These are phyloP conservation scores for Sporothrix phasma DNA, from an alignment of 2,329 filamentous ascomycete genomes.

Conservation along the genomic window DNA sequence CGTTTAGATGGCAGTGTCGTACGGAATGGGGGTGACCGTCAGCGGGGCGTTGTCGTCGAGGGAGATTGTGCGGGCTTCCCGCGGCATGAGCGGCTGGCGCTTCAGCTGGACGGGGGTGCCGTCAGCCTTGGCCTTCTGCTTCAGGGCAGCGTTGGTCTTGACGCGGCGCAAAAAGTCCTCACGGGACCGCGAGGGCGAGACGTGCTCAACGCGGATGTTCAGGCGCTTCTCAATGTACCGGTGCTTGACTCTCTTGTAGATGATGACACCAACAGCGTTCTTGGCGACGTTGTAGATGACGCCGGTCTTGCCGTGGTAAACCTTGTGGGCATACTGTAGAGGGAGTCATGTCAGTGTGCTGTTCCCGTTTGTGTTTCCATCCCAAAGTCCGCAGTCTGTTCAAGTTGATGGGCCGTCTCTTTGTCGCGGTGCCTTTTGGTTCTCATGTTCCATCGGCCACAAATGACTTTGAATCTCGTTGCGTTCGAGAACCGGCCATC, in stretches of 20 bases:
- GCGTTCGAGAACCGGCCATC: background rate
- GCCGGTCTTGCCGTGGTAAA: conserved; percentile 99
- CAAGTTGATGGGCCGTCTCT: background rate
- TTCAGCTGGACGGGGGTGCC: conserved; percentile 86
- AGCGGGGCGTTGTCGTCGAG: conserved; percentile 23
- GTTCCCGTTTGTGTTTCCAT: conserved; percentile 21
- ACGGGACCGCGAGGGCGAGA: conserved; percentile 85
- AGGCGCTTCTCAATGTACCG: conserved; percentile 99
- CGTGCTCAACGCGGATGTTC: conserved; percentile 98
- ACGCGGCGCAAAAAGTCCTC: conserved; percentile 95
- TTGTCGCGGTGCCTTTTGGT: no score
- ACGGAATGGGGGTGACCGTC: conserved; percentile 46
- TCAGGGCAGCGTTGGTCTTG: conserved; percentile 89
- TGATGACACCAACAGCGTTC: conserved; percentile 93
- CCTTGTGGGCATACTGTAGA: conserved; percentile 90
- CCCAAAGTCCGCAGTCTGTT: background rate
- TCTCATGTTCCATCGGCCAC: no score
- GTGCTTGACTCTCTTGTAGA: conserved; percentile 99
- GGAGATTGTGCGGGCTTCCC: conserved; percentile 57
- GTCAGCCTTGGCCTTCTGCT: conserved; percentile 84
- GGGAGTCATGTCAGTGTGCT: conserved; percentile 18
- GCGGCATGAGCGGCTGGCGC: conserved; percentile 72
- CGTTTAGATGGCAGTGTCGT: conserved; percentile 92
- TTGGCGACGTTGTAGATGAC: conserved; percentile 99
- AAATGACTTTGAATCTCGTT: no score